A percentile compares a stretch with the other conserved stretches of the same genome.
Evolutionary conservation across 768 basidiomycete species (phyloP).

Genomic region (Kwoniella botswanensis): DNA sequence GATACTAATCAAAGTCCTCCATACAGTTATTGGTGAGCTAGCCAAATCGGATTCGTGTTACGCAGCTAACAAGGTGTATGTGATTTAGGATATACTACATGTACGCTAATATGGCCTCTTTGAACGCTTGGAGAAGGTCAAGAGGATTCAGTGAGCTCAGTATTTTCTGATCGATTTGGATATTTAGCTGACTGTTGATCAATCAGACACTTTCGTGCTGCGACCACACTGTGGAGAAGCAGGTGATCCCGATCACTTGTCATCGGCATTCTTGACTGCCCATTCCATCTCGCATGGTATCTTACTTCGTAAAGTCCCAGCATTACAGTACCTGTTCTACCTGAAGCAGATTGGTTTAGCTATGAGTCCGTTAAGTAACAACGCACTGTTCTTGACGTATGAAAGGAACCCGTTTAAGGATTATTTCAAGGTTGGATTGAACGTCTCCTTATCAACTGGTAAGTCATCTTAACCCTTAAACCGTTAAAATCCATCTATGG

Average conservation of each 20-base stretch:
- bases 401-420: slow-evolving; percentile 96
- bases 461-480: slow-evolving; percentile 58
- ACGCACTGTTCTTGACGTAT: slow-evolving; percentile 88
- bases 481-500: no score
- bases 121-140: slow-evolving; percentile 87
- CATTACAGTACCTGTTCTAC: slow-evolving; percentile 89
- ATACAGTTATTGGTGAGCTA: slow-evolving; percentile 86
- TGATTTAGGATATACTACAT: slow-evolving; percentile 85
- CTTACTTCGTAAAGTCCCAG: slow-evolving; percentile 93
- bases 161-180: not conserved
- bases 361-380: slow-evolving; percentile 98
- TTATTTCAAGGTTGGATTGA: slow-evolving; percentile 94
- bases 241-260: slow-evolving; percentile 95
- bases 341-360: slow-evolving; percentile 97
- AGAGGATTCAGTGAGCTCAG: slow-evolving; percentile 83
- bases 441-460: slow-evolving; percentile 92
- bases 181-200: slow-evolving; percentile 7
- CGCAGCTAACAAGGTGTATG: slow-evolving; percentile 11
- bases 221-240: slow-evolving; percentile 98
- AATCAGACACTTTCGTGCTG: slow-evolving; percentile 88
- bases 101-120: slow-evolving; percentile 92
- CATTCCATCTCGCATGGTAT: slow-evolving; percentile 99
- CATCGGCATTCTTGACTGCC: slow-evolving; percentile 92
- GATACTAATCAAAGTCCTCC: slow-evolving; percentile 86
- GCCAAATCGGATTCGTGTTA: not conserved